Evolutionary conservation across 805 yeast genomes (phyloP), one percentile per base, ranked within the genome.

Genomic region (Komagataella pastoris): DNA sequence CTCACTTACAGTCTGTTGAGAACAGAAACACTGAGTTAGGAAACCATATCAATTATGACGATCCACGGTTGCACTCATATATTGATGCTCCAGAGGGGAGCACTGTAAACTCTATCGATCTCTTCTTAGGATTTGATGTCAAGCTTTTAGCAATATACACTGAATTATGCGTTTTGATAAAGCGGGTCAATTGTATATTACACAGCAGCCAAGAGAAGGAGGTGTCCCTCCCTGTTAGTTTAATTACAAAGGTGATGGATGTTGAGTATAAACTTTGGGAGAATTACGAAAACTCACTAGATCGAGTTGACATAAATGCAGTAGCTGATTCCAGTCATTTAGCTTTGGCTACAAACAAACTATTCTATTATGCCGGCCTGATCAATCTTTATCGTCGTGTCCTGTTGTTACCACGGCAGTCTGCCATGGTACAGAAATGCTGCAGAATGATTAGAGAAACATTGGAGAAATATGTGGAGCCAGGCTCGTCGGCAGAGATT

Each of bases 121-220:
- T 75, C 52, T 67, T 82, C 49, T 66, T 75, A 51, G 95, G 93
- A 1, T 78, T 86, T 61, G 89, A 85, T 56, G 69, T 81, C 10
- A 71, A 71, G 54, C 72, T 84, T 52, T 66, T 85, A 18, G 83
- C 85, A 0, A 70, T 74, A 36, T 77, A 79, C 54, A 72, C 83
- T 18, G 73, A 77, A 47, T 71, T 82, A 7, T 64, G 73, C 14
- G 57, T 61, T 46, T 55, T 78, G 47, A 69, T 75, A 21, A 65
- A 71, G 49, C 56, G 63, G 49, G 53, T 62, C 24, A 60, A 64
- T 23, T 44, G 65, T 2, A 49, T 58, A n/a, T 40, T 36, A 7
- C n/a, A 46, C 50, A n/a, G 21, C 10, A 21, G 55, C 40, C 48
- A 53, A 10, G 51, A 51, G 18, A 57, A 53, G 45, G 50, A 53